phyloP scores from a whole-genome alignment of 495 filamentous ascomycete genomes.

The Copromyces sp. region DNA sequence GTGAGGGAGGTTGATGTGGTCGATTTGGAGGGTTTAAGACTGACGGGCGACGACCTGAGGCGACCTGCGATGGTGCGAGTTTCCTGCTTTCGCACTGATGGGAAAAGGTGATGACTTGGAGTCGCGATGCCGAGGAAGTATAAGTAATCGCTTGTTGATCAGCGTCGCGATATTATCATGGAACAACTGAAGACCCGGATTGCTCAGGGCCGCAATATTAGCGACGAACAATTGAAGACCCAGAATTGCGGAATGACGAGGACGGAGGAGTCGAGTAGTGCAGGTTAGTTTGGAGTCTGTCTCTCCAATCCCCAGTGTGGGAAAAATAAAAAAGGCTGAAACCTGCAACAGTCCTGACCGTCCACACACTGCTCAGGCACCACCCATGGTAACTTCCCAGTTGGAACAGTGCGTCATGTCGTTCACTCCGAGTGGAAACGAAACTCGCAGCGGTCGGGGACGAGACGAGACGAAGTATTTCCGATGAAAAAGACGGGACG shows the following conservation, averaged over 20 bases:
- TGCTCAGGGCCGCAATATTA: too few relatives aligned
- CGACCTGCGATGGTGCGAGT: not conserved
- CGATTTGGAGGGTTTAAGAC: not conserved
- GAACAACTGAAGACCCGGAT: too few relatives aligned
- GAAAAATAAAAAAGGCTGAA: not conserved
- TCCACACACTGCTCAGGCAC: not conserved
- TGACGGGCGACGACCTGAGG: not conserved
- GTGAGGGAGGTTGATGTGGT: not conserved
- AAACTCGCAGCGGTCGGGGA: not conserved
- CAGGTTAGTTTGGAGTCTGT: not conserved
- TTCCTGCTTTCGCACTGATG: not conserved
- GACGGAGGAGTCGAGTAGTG: not conserved
- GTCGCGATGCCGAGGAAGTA: not conserved
- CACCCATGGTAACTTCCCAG: not conserved
- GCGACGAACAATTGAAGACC: not conserved
- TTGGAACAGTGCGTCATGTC: not conserved
- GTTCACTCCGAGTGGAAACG: not conserved
- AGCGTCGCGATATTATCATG: not conserved
- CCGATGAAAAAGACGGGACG: not conserved
- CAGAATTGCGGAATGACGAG: not conserved
- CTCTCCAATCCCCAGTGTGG: not conserved
- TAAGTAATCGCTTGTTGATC: not conserved
- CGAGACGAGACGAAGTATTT: not conserved
- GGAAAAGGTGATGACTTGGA: too few relatives aligned
- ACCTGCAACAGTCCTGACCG: not conserved